A percentile compares a stretch with the other conserved stretches of the same genome.
These are phyloP conservation scores for Eleusine indica DNA, from an alignment of 176 grass and related monocot species.

Conservation along the genomic window DNA sequence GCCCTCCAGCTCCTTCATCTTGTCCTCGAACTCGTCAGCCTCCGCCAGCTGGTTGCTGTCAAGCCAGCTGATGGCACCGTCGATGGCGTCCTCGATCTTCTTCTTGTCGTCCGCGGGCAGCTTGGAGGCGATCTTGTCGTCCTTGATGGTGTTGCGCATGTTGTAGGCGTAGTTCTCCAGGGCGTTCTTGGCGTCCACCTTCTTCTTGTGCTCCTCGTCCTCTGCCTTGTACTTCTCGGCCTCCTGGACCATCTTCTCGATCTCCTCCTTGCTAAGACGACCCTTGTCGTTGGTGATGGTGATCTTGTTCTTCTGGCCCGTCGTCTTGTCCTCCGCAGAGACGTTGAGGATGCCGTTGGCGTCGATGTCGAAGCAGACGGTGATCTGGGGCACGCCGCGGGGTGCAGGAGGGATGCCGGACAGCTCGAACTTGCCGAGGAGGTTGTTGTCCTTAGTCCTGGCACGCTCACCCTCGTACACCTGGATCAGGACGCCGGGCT, in stretches of 20 bases:
- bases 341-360: conserved; percentile 72
- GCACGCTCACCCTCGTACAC: conserved; percentile 82
- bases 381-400: conserved; percentile 68
- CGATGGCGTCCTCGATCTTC: conserved; percentile 52
- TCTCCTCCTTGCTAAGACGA: conserved; percentile 71
- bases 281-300: conserved; percentile 73
- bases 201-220: conserved; percentile 74
- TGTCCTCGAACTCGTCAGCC: conserved; percentile 61
- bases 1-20: conserved; percentile 66
- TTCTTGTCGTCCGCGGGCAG: conserved; percentile 52
- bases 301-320: conserved; percentile 73
- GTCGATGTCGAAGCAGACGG: conserved; percentile 69
- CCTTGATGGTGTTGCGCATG: conserved; percentile 78
- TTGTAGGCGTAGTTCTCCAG: conserved; percentile 92
- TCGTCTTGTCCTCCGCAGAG: conserved; percentile 71
- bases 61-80: conserved; percentile 53
- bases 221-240: conserved; percentile 73
- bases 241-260: conserved; percentile 74
- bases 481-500: conserved; percentile 76
- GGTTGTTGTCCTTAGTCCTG: conserved; percentile 72
- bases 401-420: conserved; percentile 58
- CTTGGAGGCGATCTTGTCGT: conserved; percentile 68
- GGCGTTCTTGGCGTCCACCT: conserved; percentile 82
- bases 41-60: conserved; percentile 55
- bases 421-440: conserved; percentile 71